These are phyloP conservation scores for Xylaria sp. DNA, from an alignment of 495 filamentous ascomycete genomes.

Conservation along the genomic window DNA sequence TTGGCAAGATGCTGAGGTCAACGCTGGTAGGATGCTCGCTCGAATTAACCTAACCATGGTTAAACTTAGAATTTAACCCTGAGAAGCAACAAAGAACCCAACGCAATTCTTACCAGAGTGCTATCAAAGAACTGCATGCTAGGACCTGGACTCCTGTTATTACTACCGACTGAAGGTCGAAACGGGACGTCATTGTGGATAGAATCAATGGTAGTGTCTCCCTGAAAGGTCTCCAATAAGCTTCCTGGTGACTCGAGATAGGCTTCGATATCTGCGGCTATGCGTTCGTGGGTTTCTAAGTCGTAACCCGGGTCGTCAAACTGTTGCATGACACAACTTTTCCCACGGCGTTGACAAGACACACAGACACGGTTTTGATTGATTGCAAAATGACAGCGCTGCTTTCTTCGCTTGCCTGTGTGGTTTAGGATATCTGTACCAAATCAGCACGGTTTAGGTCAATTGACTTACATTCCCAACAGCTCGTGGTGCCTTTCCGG, in stretches of 20 bases:
- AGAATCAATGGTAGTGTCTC: neutral
- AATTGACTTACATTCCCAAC: conserved; percentile 17
- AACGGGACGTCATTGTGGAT: neutral
- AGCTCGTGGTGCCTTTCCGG: conserved; percentile 15
- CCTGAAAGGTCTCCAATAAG: neutral
- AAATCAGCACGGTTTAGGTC: neutral
- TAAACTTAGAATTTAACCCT: neutral
- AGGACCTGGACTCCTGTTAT: neutral
- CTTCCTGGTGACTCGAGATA: neutral
- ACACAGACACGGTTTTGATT: conserved; percentile 11
- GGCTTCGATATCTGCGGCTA: neutral
- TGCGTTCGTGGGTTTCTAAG: neutral
- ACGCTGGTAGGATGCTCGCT: neutral
- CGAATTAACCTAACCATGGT: conserved; percentile 8
- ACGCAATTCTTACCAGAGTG: neutral
- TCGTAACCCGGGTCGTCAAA: conserved; percentile 6
- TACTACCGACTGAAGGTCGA: neutral
- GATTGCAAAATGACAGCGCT: conserved; percentile 3
- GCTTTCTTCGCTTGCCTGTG: conserved; percentile 14
- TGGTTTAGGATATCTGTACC: neutral
- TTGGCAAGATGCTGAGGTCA: neutral
- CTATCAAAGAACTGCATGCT: conserved; percentile 10
- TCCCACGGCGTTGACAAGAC: conserved; percentile 15
- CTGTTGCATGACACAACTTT: conserved; percentile 6
- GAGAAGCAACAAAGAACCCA: neutral